A percentile compares a stretch with the other conserved stretches of the same genome.
phyloP scores from a whole-genome alignment of 495 filamentous ascomycete genomes.

The Achaetomiella virescens region DNA sequence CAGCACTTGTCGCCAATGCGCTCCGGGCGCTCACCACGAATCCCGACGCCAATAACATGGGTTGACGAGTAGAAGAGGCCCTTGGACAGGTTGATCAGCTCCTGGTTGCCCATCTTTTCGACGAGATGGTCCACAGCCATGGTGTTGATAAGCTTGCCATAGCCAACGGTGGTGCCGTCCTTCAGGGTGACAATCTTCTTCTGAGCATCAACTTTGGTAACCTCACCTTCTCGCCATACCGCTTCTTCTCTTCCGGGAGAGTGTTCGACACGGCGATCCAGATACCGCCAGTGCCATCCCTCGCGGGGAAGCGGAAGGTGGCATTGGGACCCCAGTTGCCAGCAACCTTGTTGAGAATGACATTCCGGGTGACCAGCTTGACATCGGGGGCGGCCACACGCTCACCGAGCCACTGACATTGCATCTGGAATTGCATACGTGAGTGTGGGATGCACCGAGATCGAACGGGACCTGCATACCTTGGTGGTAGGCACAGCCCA shows the following conservation, averaged over 20 bases:
- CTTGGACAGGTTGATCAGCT: slow-evolving; percentile 78
- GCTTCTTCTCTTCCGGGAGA: slow-evolving; percentile 82
- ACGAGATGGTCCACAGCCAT: slow-evolving; percentile 92
- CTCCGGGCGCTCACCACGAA: slow-evolving; percentile 88
- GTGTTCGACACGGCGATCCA: slow-evolving; percentile 98
- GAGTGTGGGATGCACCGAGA: slow-evolving; percentile 5
- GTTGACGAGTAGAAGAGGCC: slow-evolving; percentile 94
- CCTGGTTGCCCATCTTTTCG: slow-evolving; percentile 78
- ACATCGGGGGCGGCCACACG: slow-evolving; percentile 95
- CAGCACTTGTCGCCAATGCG: slow-evolving; percentile 99
- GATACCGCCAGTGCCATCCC: slow-evolving; percentile 93
- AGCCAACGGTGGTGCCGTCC: slow-evolving; percentile 85
- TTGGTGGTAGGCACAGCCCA: slow-evolving; percentile 98
- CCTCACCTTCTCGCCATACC: slow-evolving; percentile 77
- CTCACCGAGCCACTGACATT: slow-evolving; percentile 98
- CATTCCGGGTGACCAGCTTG: slow-evolving; percentile 91
- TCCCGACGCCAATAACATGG: slow-evolving; percentile 93
- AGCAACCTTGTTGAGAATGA: slow-evolving; percentile 91
- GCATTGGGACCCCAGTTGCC: slow-evolving; percentile 98
- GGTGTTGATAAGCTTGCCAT: slow-evolving; percentile 87
- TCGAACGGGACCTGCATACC: slow-evolving; percentile 48
- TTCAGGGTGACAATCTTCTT: slow-evolving; percentile 75
- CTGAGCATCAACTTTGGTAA: slow-evolving; percentile 77
- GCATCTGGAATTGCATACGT: slow-evolving; percentile 65
- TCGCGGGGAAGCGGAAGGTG: slow-evolving; percentile 96